These are phyloP conservation scores for Lipomyces orientalis DNA, from an alignment of 805 yeast species.

Conservation along the genomic window DNA sequence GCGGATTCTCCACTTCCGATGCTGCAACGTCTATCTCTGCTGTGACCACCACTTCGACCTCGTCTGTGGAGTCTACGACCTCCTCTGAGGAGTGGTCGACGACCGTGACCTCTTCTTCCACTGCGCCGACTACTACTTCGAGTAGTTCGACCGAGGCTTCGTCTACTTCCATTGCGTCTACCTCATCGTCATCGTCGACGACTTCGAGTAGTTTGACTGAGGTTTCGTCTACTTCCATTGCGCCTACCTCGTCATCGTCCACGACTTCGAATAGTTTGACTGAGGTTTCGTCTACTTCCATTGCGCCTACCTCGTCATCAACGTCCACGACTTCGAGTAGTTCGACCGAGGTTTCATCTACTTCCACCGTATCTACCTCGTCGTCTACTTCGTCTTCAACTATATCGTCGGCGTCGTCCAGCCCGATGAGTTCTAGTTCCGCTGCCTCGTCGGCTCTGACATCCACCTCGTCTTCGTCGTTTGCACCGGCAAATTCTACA, in stretches of 20 bases:
- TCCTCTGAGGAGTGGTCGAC: conserved; percentile 18
- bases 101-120: conserved; percentile 5
- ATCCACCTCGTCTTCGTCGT: neutral
- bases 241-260: conserved; percentile 22
- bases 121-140: neutral
- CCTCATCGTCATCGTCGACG: conserved; percentile 27
- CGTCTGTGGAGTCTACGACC: conserved; percentile 35
- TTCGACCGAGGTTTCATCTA: neutral
- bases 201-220: conserved; percentile 10
- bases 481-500: neutral
- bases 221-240: conserved; percentile 16
- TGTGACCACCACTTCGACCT: conserved; percentile 20
- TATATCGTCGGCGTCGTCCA: neutral
- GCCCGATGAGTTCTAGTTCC: neutral
- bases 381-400: neutral
- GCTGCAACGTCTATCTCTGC: conserved; percentile 27
- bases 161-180: conserved; percentile 25
- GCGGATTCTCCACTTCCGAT: conserved; percentile 50
- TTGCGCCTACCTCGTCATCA: neutral
- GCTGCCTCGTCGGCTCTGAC: neutral
- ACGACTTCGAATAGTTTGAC: conserved; percentile 13
- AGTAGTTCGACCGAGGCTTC: conserved; percentile 7
- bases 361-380: conserved; percentile 4
- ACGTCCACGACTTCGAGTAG: neutral
- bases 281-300: neutral